Percentiles rank a stretch among this genome's conserved stretches.
Evolutionary conservation across 441 rosid genomes (phyloP).

Genomic region (Pelargonium cotyledonis): DNA sequence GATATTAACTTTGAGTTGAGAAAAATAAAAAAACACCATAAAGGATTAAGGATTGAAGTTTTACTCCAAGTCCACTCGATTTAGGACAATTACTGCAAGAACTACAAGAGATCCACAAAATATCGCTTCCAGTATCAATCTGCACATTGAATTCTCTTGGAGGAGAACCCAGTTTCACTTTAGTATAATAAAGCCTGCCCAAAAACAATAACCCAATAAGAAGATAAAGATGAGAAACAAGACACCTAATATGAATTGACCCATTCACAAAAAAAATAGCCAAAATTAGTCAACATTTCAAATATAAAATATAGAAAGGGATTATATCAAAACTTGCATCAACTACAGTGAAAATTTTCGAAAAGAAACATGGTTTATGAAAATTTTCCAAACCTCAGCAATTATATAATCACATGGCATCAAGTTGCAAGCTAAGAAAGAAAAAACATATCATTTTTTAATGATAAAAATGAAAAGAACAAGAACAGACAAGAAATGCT

Average conservation of each 20-base stretch:
- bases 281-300: constrained; percentile 1
- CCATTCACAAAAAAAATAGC: neutral
- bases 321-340: neutral
- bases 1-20: too few species aligned
- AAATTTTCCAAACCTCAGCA: constrained; percentile 1
- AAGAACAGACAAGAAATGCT: constrained; percentile 18
- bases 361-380: too few species aligned
- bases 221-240: constrained; percentile 5
- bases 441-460: neutral
- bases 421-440: neutral
- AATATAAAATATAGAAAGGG: neutral
- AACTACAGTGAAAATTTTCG: neutral
- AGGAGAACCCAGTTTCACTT: constrained; percentile 69
- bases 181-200: constrained; percentile 64
- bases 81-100: constrained; percentile 61
- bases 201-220: constrained; percentile 21
- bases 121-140: constrained; percentile 76
- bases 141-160: constrained; percentile 70
- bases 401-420: neutral
- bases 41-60: constrained; percentile 16
- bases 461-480: constrained; percentile 12
- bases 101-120: constrained; percentile 65
- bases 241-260: neutral
- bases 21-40: too few species aligned
- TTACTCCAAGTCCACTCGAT: constrained; percentile 69